Evolutionary conservation across 768 basidiomycete genomes (phyloP).

Genomic region (Clathrus columnatus): DNA sequence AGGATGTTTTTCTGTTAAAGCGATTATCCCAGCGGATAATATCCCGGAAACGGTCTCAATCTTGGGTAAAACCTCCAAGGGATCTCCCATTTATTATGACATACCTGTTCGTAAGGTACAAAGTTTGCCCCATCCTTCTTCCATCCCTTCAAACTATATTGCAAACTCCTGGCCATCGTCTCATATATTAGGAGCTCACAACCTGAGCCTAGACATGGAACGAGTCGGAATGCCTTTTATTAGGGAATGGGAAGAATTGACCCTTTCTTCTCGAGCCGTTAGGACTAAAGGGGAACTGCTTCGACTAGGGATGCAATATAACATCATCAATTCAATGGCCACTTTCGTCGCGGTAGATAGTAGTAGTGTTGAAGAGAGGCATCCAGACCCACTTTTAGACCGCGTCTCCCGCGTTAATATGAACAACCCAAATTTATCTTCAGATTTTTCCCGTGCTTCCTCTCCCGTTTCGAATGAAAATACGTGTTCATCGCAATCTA

Average conservation of each 20-base stretch:
- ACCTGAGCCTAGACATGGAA: not conserved
- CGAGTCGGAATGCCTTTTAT: not conserved
- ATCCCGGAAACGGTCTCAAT: not conserved
- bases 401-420: no score
- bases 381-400: no score
- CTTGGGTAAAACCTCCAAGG: not conserved
- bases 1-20: not conserved
- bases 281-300: not conserved
- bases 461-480: not conserved
- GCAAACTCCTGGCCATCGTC: not conserved
- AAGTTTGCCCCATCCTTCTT: not conserved
- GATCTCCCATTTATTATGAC: not conserved
- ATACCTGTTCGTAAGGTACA: not conserved
- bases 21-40: not conserved
- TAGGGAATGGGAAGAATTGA: not conserved
- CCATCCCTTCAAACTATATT: no score
- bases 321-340: not conserved
- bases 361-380: no score
- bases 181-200: not conserved
- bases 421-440: no score
- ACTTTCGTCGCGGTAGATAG: not conserved
- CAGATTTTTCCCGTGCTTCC: not conserved
- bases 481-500: not conserved
- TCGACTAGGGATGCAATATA: not conserved
- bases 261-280: not conserved